These are phyloP conservation scores for Botryotinia narcissicola DNA, from an alignment of 2,329 filamentous ascomycete genomes.

Conservation along the genomic window DNA sequence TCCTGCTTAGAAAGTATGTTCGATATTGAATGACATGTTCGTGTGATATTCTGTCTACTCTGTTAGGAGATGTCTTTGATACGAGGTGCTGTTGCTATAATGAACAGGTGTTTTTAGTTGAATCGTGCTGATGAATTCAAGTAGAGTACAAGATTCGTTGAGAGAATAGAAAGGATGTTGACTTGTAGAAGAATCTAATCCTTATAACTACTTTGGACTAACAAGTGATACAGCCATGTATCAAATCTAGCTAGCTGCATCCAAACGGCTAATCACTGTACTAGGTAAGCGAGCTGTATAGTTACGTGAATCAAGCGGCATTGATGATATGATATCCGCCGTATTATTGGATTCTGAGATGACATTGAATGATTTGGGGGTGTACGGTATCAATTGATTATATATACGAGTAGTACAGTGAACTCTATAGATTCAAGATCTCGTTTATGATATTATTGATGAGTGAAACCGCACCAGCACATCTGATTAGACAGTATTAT, in stretches of 20 bases:
- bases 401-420: neutral
- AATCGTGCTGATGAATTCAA: no score
- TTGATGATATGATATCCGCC: neutral
- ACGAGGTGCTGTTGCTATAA: accelerated
- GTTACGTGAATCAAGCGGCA: neutral
- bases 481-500: neutral
- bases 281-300: neutral
- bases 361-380: neutral
- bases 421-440: neutral
- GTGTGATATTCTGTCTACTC: neutral
- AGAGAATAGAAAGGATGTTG: neutral
- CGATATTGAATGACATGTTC: neutral
- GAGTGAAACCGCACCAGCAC: neutral
- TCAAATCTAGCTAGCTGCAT: neutral
- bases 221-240: neutral
- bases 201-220: neutral
- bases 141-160: neutral
- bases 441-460: neutral
- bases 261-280: neutral
- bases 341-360: neutral
- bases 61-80: accelerated
- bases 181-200: neutral
- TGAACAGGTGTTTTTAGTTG: neutral
- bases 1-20: neutral
- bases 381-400: neutral